Percentiles rank a stretch among this genome's conserved stretches.
These are phyloP conservation scores for Tetrapisispora pingtungensis DNA, from an alignment of 805 yeast genomes.

Conservation along the genomic window DNA sequence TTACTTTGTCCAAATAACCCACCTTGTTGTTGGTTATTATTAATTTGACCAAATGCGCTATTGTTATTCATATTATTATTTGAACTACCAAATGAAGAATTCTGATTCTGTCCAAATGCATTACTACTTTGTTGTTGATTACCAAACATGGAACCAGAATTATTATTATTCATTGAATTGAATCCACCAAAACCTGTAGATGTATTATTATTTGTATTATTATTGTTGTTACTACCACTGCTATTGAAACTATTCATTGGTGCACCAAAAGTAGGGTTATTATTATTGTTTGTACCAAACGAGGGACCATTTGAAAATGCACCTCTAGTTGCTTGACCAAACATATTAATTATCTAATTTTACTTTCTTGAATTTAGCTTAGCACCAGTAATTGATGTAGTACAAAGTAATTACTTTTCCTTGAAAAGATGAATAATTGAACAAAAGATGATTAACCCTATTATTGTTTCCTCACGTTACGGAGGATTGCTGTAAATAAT, in stretches of 20 bases:
- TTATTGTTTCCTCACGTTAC: no score
- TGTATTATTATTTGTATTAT: constrained; percentile 21
- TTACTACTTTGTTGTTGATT: constrained; percentile 6
- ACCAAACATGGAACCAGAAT: constrained; percentile 28
- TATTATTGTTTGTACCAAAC: constrained; percentile 8
- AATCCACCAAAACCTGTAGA: constrained; percentile 30
- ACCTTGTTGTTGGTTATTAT: constrained; percentile 5
- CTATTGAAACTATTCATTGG: constrained; percentile 15
- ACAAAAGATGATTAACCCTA: no score
- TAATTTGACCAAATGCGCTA: constrained; percentile 11
- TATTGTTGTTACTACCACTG: no score
- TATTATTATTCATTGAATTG: constrained; percentile 13
- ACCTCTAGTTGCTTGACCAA: constrained; percentile 6
- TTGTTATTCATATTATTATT: constrained; percentile 15
- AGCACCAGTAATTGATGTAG: no score
- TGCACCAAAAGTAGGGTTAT: constrained; percentile 2
- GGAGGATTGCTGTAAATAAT: no score
- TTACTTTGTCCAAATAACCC: constrained; percentile 27
- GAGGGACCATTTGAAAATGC: constrained; percentile 22
- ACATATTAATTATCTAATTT: constrained; percentile 5
- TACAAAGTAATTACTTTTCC: no score
- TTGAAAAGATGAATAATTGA: no score
- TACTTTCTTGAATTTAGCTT: not conserved
- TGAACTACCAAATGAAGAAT: constrained; percentile 22
- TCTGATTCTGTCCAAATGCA: constrained; percentile 3